Evolutionary conservation across 1,139 yeast species (phyloP).

Genomic region (Magnusiomyces magnusii): DNA sequence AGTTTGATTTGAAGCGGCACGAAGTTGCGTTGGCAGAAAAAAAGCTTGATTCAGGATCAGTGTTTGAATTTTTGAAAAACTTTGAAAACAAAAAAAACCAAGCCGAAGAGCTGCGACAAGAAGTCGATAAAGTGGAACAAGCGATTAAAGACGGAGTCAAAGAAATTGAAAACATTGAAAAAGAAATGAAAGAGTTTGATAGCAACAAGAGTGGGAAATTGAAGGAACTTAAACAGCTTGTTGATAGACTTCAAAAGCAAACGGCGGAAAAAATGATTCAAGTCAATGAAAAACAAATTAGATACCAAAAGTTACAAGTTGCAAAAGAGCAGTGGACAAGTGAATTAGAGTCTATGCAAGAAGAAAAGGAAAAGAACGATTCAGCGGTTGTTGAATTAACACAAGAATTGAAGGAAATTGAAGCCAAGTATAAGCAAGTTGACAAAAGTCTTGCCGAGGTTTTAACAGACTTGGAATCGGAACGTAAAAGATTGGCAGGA

Average conservation of each 20-base stretch:
- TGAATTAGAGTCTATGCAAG: slow-evolving; percentile 45
- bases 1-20: slow-evolving; percentile 57
- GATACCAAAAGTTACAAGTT: slow-evolving; percentile 57
- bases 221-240: slow-evolving; percentile 45
- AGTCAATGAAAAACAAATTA: slow-evolving; percentile 43
- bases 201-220: slow-evolving; percentile 75
- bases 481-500: slow-evolving; percentile 56
- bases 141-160: slow-evolving; percentile 28
- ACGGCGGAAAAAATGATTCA: slow-evolving; percentile 36
- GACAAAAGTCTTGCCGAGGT: slow-evolving; percentile 32
- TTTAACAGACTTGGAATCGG: slow-evolving; percentile 44
- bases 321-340: slow-evolving; percentile 63
- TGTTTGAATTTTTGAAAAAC: slow-evolving; percentile 46
- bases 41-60: slow-evolving; percentile 54
- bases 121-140: slow-evolving; percentile 35
- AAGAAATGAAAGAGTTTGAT: slow-evolving; percentile 76
- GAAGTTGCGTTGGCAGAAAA: slow-evolving; percentile 56
- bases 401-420: slow-evolving; percentile 31
- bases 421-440: slow-evolving; percentile 31
- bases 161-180: slow-evolving; percentile 54
- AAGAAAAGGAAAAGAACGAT: slow-evolving; percentile 37
- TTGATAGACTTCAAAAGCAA: slow-evolving; percentile 15
- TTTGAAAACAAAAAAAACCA: slow-evolving; percentile 45
- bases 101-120: slow-evolving; percentile 40
- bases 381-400: slow-evolving; percentile 38